A percentile compares a stretch with the other conserved stretches of the same genome.
Evolutionary conservation across 2,329 filamentous ascomycete genomes (phyloP).

Genomic region (Trichoderma koningiopsis): DNA sequence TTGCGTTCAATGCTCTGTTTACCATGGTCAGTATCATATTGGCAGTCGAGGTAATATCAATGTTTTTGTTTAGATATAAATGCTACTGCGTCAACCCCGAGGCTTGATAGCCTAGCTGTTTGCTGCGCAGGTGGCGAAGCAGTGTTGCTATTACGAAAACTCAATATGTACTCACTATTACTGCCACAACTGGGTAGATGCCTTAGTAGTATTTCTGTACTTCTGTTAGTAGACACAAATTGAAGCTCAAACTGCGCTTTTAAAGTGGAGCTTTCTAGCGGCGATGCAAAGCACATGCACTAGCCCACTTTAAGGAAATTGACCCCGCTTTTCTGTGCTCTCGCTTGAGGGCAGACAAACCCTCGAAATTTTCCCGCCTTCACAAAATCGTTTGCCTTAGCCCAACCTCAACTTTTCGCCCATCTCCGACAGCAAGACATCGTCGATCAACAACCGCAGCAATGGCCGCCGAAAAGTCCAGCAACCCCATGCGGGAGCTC

Average conservation of each 20-base stretch:
- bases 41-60: neutral
- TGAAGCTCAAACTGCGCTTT: neutral
- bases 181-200: no score
- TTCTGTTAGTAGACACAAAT: neutral
- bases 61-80: neutral
- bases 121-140: neutral
- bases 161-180: neutral
- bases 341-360: constrained; percentile 46
- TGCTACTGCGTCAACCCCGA: neutral
- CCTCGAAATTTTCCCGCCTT: constrained; percentile 42
- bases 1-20: neutral
- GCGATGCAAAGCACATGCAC: constrained; percentile 25
- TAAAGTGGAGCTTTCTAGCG: neutral
- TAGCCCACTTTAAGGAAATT: constrained; percentile 30
- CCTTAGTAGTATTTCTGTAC: neutral
- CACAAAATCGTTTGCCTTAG: constrained; percentile 40
- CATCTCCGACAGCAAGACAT: constrained; percentile 37
- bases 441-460: constrained; percentile 43
- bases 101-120: neutral
- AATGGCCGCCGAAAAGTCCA: constrained; percentile 74
- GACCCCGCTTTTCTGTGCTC: constrained; percentile 32
- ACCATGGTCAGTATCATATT: neutral
- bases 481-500: constrained; percentile 99
- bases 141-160: neutral
- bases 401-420: constrained; percentile 33